Conservation (phyloP, 306 rosid genomes). For the Ochetophila trinervis region DNA sequence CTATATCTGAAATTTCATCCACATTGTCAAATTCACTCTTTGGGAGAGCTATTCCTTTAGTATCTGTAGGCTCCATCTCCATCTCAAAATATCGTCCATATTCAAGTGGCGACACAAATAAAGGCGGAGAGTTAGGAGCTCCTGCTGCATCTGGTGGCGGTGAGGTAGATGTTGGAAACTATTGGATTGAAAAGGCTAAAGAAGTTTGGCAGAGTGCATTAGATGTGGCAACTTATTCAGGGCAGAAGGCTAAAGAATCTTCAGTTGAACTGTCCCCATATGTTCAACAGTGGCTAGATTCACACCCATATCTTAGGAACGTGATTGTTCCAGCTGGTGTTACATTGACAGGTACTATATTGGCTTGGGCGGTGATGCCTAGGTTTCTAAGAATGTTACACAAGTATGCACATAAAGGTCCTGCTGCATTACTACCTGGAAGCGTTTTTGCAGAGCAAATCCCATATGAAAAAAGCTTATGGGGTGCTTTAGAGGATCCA, state of each 20-base stretch:
- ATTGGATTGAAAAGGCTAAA: conserved; percentile 51
- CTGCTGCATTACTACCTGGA: conserved; percentile 47
- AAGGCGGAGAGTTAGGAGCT: conserved; percentile 38
- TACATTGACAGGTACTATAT: conserved; percentile 55
- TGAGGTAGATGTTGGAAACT: conserved; percentile 39
- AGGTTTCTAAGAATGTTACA: conserved; percentile 70
- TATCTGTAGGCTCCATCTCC: conserved; percentile 16
- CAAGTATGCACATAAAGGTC: conserved; percentile 58
- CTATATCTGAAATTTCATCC: conserved; percentile 25
- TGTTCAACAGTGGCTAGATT: conserved; percentile 57
- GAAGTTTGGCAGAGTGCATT: conserved; percentile 58
- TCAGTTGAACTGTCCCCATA: conserved; percentile 60
- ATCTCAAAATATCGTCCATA: conserved; percentile 37
- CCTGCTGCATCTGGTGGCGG: conserved; percentile 45
- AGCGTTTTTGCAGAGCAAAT: conserved; percentile 32
- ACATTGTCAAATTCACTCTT: conserved; percentile 23
- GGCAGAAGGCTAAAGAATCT: conserved; percentile 60
- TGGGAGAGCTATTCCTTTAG: conserved; percentile 31
- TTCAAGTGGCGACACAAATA: conserved; percentile 43
- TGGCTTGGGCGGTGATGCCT: conserved; percentile 93
- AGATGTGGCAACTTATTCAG: conserved; percentile 50
- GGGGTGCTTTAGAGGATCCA: conserved; percentile 96
- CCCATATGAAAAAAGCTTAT: conserved; percentile 80
- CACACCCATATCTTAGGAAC: conserved; percentile 61
- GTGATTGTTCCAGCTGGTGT: conserved; percentile 61